Base-by-base conservation (phyloP, 2,329 filamentous ascomycete genomes). In the Scolecobasidium constrictum region DNA sequence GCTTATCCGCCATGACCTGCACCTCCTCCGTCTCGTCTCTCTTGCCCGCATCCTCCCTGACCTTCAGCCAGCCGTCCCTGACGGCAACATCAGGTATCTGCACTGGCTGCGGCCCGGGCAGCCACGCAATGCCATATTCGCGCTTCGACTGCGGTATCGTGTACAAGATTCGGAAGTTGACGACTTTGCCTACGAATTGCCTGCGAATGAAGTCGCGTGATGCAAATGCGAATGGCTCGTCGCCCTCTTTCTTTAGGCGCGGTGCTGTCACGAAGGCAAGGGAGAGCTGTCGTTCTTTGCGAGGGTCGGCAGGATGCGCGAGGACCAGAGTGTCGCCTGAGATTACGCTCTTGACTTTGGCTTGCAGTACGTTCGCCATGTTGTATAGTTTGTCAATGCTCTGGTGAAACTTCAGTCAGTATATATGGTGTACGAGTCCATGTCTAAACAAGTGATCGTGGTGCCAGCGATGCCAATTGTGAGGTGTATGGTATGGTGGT, bases 301-400 rank as follows among this genome's bases (percentile, higher is more conserved):
- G 73, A 26, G 84, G 82, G 60, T 93, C 88, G 63, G 80, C 81
- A 58, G 85, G 73, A 64, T 84, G 86, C 54, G 81, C 78, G 56
- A 96, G 70, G 50, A 96, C 71, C 53, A 96, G 67, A 20, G 88
- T 94, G 70, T 96, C 92, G 56, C 92, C 92, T 57, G 88, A 95
- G 57, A 93, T 71, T 53, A 94, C 86, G 61, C 83, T 86, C 74
- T 98, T 98, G 65, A 96, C 88, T 56, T 80, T 83, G 60, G 81
- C 73, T 68, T 74, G 77, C 61, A 78, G 36, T 19, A 31, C 20
- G 26, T 15, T 28, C 18, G 40, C 40, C 40, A 42, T 42, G 33
- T 18, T 26, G 33, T 9, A 31, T 7, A 31, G n/a, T 31, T 7
- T n/a, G 26, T 9, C 26, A n/a, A 31, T 31, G 9, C 26, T 31